Percentiles rank a stretch among this genome's conserved stretches.
Evolutionary conservation across 1,284 basidiomycete species (phyloP).

Genomic region (Cystobasidiaceae sp.): DNA sequence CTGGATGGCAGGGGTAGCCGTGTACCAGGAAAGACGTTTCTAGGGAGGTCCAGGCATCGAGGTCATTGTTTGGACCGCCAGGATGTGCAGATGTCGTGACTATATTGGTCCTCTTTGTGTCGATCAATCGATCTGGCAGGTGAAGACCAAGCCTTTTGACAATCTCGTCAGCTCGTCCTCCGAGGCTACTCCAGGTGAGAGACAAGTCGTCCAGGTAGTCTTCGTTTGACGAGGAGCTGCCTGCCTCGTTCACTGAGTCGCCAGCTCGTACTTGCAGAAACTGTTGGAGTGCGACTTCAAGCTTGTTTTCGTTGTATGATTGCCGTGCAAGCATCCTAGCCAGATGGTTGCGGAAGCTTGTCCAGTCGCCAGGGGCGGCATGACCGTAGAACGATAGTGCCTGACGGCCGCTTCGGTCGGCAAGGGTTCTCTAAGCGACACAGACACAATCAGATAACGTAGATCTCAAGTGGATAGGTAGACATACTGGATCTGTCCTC

Average conservation of each 20-base stretch:
- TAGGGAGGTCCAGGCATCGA: slow-evolving; percentile 23
- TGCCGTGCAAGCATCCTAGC: slow-evolving; percentile 53
- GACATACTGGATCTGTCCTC: slow-evolving; percentile 52
- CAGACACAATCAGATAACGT: background rate
- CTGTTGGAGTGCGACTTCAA: slow-evolving; percentile 50
- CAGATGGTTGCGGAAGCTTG: slow-evolving; percentile 49
- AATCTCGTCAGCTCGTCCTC: slow-evolving; percentile 4
- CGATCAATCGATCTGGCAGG: slow-evolving; percentile 33
- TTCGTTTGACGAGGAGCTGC: slow-evolving; percentile 43
- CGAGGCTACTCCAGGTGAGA: slow-evolving; percentile 49
- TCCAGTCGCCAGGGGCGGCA: slow-evolving; percentile 43
- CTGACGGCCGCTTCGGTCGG: slow-evolving; percentile 48
- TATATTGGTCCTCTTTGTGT: slow-evolving; percentile 28
- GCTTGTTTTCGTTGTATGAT: slow-evolving; percentile 52
- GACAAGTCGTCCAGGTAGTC: slow-evolving; percentile 51
- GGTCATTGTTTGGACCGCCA: background rate
- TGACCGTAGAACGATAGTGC: slow-evolving; percentile 46
- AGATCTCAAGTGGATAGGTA: background rate
- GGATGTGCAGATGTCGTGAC: background rate
- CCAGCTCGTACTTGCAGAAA: slow-evolving; percentile 48
- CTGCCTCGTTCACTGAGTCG: background rate
- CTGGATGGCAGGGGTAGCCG: slow-evolving; percentile 26
- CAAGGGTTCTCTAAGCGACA: slow-evolving; percentile 48
- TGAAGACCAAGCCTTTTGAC: background rate
- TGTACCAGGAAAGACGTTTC: slow-evolving; percentile 29